A percentile compares a stretch with the other conserved stretches of the same genome.
Conservation (phyloP, 257 asterid species). For the Scutellaria baicalensis region DNA sequence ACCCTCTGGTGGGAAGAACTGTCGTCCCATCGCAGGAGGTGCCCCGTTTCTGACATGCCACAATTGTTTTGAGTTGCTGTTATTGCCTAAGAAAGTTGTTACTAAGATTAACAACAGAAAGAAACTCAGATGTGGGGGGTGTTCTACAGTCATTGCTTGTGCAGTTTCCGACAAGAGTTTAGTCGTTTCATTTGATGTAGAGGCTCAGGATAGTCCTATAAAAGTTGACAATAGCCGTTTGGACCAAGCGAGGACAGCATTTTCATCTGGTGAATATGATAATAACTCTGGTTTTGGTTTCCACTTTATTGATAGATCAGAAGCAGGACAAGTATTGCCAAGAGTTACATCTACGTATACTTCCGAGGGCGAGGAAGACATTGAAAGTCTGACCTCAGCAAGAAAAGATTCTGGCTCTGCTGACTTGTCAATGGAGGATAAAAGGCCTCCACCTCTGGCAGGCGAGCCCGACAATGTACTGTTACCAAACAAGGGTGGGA, state of each 20-base stretch:
- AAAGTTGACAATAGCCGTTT: slow-evolving; percentile 20
- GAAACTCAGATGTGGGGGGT: slow-evolving; percentile 70
- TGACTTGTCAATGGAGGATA: slow-evolving; percentile 26
- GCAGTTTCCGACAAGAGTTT: slow-evolving; percentile 37
- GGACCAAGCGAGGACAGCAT: slow-evolving; percentile 33
- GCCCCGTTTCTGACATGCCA: slow-evolving; percentile 79
- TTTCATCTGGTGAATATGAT: slow-evolving; percentile 59
- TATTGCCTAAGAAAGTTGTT: slow-evolving; percentile 48
- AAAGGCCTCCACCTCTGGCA: slow-evolving; percentile 33
- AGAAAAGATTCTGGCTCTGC: slow-evolving; percentile 24
- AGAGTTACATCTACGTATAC: slow-evolving; percentile 21
- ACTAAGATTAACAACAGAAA: slow-evolving; percentile 18
- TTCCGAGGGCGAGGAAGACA: slow-evolving; percentile 43
- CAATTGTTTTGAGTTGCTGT: slow-evolving; percentile 61
- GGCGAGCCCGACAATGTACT: slow-evolving; percentile 40
- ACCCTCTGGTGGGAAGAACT: slow-evolving; percentile 25
- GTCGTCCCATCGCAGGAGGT: slow-evolving; percentile 72
- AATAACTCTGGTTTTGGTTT: slow-evolving; percentile 50
- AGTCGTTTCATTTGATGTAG: slow-evolving; percentile 29
- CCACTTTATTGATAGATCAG: slow-evolving; percentile 50
- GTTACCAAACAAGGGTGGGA: slow-evolving; percentile 19
- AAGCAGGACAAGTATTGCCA: slow-evolving; percentile 6
- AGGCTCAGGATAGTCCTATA: slow-evolving; percentile 18
- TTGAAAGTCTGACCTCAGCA: slow-evolving; percentile 7
- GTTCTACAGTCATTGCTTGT: slow-evolving; percentile 47